phyloP scores from a whole-genome alignment of 129 eudicot species.

The Escallonia rubra region DNA sequence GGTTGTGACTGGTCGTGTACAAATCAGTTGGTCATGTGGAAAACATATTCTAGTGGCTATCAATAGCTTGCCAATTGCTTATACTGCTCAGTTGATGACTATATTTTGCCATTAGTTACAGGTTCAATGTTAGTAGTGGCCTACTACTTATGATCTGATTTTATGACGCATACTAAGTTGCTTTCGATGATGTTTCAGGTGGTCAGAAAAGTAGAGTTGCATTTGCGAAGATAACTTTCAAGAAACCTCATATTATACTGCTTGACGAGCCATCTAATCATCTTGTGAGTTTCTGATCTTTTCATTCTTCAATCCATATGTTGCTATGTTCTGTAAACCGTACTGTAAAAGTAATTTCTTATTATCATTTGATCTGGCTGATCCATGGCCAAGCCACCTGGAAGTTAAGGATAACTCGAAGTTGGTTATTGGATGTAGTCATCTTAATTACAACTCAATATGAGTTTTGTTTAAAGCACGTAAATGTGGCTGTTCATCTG shows the following conservation, averaged over 20 bases:
- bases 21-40: not conserved
- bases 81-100: not conserved
- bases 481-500: too few relatives aligned
- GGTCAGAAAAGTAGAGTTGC: constrained; percentile 99
- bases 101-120: not conserved
- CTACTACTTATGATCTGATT: not conserved
- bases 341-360: not conserved
- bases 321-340: constrained; percentile 8
- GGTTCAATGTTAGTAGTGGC: not conserved
- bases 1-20: not conserved
- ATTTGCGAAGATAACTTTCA: constrained; percentile 96
- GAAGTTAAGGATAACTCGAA: not conserved
- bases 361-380: constrained; percentile 3
- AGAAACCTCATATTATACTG: constrained; percentile 87
- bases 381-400: not conserved
- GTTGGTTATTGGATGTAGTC: too few relatives aligned
- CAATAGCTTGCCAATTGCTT: not conserved
- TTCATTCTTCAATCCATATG: not conserved
- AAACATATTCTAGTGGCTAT: not conserved
- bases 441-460: too few relatives aligned
- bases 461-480: too few relatives aligned
- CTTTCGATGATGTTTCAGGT: constrained; percentile 50
- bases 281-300: constrained; percentile 58
- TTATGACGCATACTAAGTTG: constrained; percentile 14
- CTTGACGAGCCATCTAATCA: constrained; percentile 99